Evolutionary conservation across 495 filamentous ascomycete species (phyloP).

Genomic region (Durotheca rogersii): DNA sequence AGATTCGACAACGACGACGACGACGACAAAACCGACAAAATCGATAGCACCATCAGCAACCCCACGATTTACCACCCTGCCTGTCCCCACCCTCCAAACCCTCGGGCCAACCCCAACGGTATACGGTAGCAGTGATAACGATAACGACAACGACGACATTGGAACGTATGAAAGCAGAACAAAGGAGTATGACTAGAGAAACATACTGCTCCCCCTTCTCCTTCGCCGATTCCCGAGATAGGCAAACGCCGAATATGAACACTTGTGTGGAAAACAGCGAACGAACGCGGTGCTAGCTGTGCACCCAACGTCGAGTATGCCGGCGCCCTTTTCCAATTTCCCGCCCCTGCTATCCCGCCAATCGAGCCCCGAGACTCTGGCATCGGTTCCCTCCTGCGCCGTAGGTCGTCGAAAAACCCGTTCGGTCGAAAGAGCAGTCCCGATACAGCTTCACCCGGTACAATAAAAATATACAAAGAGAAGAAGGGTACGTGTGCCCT

Average conservation of each 20-base stretch:
- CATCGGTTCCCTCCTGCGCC: constrained; percentile 10
- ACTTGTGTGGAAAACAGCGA: constrained; percentile 22
- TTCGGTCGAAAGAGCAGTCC: constrained; percentile 13
- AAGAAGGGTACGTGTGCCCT: constrained; percentile 19
- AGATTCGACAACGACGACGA: background rate
- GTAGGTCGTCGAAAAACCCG: constrained; percentile 16
- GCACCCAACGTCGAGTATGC: constrained; percentile 2
- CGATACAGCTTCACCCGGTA: constrained; percentile 6
- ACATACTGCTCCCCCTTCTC: background rate
- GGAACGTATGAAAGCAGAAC: too few species aligned
- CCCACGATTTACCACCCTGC: background rate
- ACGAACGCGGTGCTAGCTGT: constrained; percentile 13
- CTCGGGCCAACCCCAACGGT: background rate
- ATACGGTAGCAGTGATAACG: too few species aligned
- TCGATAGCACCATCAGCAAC: background rate
- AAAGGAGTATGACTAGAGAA: background rate
- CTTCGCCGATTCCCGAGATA: constrained; percentile 1
- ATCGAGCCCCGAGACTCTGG: constrained; percentile 1
- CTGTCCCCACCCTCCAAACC: too few species aligned
- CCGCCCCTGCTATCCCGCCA: background rate
- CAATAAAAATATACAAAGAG: constrained; percentile 21
- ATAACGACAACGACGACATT: background rate
- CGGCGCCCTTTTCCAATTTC: constrained; percentile 1
- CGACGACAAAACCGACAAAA: background rate
- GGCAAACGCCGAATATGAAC: background rate